These are phyloP conservation scores for Wickerhamia fluorescens DNA, from an alignment of 805 yeast species.

Conservation along the genomic window DNA sequence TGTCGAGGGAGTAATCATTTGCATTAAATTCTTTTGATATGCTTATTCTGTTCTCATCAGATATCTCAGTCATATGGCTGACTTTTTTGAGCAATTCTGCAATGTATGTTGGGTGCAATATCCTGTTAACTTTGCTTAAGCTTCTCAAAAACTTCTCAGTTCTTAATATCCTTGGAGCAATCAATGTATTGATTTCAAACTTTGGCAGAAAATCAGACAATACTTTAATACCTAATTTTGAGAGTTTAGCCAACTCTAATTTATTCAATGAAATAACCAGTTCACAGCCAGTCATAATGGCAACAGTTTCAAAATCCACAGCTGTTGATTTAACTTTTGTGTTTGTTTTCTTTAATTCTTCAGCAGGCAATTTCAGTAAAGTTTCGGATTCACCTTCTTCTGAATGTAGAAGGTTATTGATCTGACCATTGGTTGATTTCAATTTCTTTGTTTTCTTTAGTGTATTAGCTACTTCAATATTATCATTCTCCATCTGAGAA, in stretches of 20 bases:
- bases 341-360: too few relatives aligned
- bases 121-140: constrained; percentile 47
- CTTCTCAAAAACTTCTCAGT: constrained; percentile 82
- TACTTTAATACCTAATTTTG: constrained; percentile 52
- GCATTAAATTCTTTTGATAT: constrained; percentile 18
- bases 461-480: not conserved
- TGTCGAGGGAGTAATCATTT: constrained; percentile 29
- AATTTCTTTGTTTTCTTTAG: constrained; percentile 7
- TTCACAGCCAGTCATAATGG: constrained; percentile 64
- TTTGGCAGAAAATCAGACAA: constrained; percentile 37
- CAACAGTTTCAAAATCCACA: constrained; percentile 30
- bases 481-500: not conserved
- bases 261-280: constrained; percentile 30
- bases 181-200: constrained; percentile 38
- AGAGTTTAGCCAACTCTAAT: constrained; percentile 37
- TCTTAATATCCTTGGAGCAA: constrained; percentile 77
- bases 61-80: constrained; percentile 3
- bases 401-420: too few relatives aligned
- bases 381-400: constrained; percentile 1
- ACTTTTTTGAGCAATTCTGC: constrained; percentile 32
- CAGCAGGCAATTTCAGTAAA: constrained; percentile 3
- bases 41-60: constrained; percentile 5
- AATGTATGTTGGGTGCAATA: constrained; percentile 51
- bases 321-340: constrained; percentile 3
- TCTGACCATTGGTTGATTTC: too few relatives aligned